Base-by-base conservation (phyloP, 257 asterid genomes). In the Ilex aquifolium region DNA sequence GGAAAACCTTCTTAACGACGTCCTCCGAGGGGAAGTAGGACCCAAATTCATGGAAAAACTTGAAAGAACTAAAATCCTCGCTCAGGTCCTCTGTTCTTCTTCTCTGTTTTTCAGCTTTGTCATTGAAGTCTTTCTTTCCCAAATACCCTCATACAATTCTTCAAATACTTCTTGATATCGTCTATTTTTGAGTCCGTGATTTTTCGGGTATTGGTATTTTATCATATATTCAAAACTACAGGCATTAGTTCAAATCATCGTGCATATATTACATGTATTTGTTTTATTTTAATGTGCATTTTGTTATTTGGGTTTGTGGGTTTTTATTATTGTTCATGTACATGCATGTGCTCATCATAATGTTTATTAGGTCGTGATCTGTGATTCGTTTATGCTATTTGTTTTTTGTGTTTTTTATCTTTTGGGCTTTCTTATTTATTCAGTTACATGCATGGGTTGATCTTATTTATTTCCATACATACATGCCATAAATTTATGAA, bases 11-110 rank as follows among this genome's bases (percentile, higher is more conserved):
- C 97, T 92, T 48, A 85, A 83, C 14, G 99, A 89, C 67, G 95
- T 89, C 31, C 90, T 92, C 61, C 91, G 85, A 5, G 65, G 99
- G 57, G 95, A 92, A 76, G 85, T 89, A 12, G 98, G 97, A 31
- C 82, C 84, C 1, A 14, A 72, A 8, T 87, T 89, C 82, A 80
- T 89, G 95, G 93, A 83, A 13, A 92, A 77, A 63, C 85, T 89
- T 50, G 99, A 92, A 59, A 76, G 77, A 29, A 89, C 91, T 13
- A 85, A 85, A 50, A 85, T 87, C 58, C 91, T 92, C 32, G 95
- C 99, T 62, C 97, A 92, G 95, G 97, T 91, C 51, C 10, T 7
- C 4, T n/a, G 44, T 7, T 1, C 15, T 57, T 15, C 51, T 65
- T 27, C 9, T 49, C 15, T 31, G 7, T 31, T 61, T 62, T 57